phyloP scores from a whole-genome alignment of 805 yeast genomes.

The Torulaspora maleeae region DNA sequence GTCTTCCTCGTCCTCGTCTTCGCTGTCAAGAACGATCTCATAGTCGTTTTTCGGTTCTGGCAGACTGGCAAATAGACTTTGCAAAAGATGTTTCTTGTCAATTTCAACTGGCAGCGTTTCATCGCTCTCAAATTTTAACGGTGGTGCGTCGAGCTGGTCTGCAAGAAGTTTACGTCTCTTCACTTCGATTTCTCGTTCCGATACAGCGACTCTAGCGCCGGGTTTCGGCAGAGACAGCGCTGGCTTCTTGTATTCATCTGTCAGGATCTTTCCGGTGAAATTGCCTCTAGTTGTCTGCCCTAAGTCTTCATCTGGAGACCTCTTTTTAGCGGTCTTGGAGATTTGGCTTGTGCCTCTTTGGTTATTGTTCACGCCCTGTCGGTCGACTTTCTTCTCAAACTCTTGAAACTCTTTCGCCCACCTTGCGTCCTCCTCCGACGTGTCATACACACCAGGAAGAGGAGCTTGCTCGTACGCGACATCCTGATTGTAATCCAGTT shows the following conservation, averaged over 20 bases:
- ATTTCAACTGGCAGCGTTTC: neutral
- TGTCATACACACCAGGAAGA: constrained; percentile 62
- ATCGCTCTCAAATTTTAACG: neutral
- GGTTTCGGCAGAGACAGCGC: constrained; percentile 38
- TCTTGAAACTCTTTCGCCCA: constrained; percentile 38
- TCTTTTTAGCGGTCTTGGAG: neutral
- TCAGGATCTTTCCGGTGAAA: constrained; percentile 12
- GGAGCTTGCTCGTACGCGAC: constrained; percentile 75
- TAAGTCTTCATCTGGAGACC: neutral
- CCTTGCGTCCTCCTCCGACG: constrained; percentile 48
- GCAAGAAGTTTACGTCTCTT: constrained; percentile 28
- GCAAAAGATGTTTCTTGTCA: constrained; percentile 12
- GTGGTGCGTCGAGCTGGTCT: neutral
- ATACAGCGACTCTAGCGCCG: constrained; percentile 17
- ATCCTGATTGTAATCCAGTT: constrained; percentile 78
- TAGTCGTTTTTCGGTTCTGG: constrained; percentile 47
- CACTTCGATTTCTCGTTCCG: constrained; percentile 27
- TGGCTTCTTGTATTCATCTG: constrained; percentile 24
- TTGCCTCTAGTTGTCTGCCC: constrained; percentile 6
- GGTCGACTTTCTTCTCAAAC: constrained; percentile 44
- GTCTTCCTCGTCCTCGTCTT: constrained; percentile 28
- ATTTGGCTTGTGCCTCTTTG: constrained; percentile 7
- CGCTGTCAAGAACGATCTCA: constrained; percentile 36
- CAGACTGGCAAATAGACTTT: constrained; percentile 30
- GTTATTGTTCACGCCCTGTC: constrained; percentile 42